These are phyloP conservation scores for Dipteronia sinensis DNA, from an alignment of 345 rosid genomes.

Conservation along the genomic window DNA sequence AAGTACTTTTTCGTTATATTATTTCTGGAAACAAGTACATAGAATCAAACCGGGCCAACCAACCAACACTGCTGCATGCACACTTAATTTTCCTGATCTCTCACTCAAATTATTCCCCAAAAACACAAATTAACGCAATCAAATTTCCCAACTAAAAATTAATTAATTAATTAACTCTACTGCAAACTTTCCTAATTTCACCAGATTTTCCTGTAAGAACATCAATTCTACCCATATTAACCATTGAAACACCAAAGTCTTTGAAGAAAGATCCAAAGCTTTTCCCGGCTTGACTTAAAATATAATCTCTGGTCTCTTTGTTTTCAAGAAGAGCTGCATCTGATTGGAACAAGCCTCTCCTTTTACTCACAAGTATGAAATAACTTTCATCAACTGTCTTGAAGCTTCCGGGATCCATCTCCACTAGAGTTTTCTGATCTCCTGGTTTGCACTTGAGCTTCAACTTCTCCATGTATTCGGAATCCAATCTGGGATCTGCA, in stretches of 20 bases:
- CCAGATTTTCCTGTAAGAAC: constrained; percentile 58
- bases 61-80: not conserved
- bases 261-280: constrained; percentile 39
- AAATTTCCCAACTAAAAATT: not conserved
- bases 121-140: not conserved
- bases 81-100: not conserved
- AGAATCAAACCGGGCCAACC: not conserved
- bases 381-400: constrained; percentile 59
- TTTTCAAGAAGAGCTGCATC: constrained; percentile 66
- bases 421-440: constrained; percentile 50
- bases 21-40: not conserved
- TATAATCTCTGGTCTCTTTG: constrained; percentile 45
- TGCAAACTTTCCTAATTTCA: constrained; percentile 63
- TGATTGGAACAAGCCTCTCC: constrained; percentile 64
- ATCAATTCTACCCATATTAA: constrained; percentile 63
- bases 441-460: constrained; percentile 45
- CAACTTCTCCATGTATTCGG: constrained; percentile 32
- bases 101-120: not conserved
- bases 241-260: constrained; percentile 73
- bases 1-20: not conserved
- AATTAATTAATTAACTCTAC: constrained; percentile 38
- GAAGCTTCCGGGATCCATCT: constrained; percentile 76
- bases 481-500: constrained; percentile 53
- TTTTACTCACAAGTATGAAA: constrained; percentile 46
- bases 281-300: constrained; percentile 29